Evolutionary conservation across 768 basidiomycete species (phyloP).

Genomic region (Suillus weaverae): DNA sequence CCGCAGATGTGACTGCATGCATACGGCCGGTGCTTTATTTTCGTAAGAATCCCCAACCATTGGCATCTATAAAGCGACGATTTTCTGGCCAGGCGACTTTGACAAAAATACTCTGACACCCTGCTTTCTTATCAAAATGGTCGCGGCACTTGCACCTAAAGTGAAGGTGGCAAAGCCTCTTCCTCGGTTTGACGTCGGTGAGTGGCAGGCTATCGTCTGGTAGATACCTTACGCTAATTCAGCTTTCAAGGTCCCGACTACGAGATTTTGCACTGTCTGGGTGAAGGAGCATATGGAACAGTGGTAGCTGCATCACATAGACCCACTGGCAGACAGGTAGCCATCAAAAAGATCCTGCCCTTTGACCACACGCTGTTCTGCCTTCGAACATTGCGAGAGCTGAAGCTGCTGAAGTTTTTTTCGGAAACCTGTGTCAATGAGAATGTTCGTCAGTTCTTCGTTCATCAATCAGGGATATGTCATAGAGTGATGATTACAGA

Average conservation of each 20-base stretch:
- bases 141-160: slow-evolving; percentile 14
- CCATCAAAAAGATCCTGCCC: slow-evolving; percentile 94
- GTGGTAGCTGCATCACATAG: slow-evolving; percentile 87
- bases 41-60: slow-evolving; percentile 1
- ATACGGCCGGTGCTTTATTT: background rate
- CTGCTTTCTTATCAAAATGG: slow-evolving; percentile 3
- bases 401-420: slow-evolving; percentile 88
- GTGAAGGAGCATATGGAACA: slow-evolving; percentile 88
- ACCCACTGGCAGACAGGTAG: slow-evolving; percentile 80
- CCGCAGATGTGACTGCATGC: background rate
- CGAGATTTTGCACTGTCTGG: slow-evolving; percentile 70
- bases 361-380: slow-evolving; percentile 95
- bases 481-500: slow-evolving; percentile 43
- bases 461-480: slow-evolving; percentile 5
- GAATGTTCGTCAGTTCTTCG: slow-evolving; percentile 49
- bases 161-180: slow-evolving; percentile 60
- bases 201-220: slow-evolving; percentile 12
- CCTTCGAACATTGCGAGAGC: slow-evolving; percentile 83
- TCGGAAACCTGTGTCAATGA: slow-evolving; percentile 79
- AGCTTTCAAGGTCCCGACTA: slow-evolving; percentile 62
- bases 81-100: background rate
- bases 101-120: no score
- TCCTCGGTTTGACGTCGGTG: slow-evolving; percentile 74
- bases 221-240: slow-evolving; percentile 9
- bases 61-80: background rate